Conservation (phyloP, 345 rosid genomes). For the Limnanthes douglasii region DNA sequence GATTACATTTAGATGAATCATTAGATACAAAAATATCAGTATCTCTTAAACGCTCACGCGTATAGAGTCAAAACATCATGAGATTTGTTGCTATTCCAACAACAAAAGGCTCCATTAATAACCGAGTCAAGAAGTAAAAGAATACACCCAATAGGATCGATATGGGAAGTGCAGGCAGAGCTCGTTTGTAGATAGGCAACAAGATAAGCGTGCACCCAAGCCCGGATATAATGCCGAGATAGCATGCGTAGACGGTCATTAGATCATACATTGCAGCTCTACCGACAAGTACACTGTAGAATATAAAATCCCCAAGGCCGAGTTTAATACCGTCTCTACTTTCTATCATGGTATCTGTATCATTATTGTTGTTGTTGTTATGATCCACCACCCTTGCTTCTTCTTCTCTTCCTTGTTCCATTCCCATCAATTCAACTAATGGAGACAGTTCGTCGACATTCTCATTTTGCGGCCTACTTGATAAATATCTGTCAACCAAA, state of each 20-base stretch:
- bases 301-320: slow-evolving; percentile 93
- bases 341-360: slow-evolving; percentile 16
- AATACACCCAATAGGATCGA: slow-evolving; percentile 72
- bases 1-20: slow-evolving; percentile 4
- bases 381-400: slow-evolving; percentile 7
- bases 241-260: slow-evolving; percentile 95
- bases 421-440: slow-evolving; percentile 40
- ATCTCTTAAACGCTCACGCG: slow-evolving; percentile 6
- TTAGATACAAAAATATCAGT: slow-evolving; percentile 4
- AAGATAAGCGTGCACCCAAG: slow-evolving; percentile 95
- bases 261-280: slow-evolving; percentile 99
- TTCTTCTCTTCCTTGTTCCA: slow-evolving; percentile 26
- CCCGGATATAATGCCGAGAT: slow-evolving; percentile 91
- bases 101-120: slow-evolving; percentile 86
- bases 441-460: slow-evolving; percentile 79
- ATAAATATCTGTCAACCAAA: slow-evolving; percentile 26
- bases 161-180: slow-evolving; percentile 93
- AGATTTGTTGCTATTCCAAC: slow-evolving; percentile 71
- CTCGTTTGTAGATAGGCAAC: slow-evolving; percentile 64
- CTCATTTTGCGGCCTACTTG: slow-evolving; percentile 35
- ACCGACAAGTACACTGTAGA: slow-evolving; percentile 97
- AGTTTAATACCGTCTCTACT: slow-evolving; percentile 59
- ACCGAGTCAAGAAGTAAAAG: slow-evolving; percentile 86
- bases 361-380: too few relatives aligned
- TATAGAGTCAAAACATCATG: slow-evolving; percentile 53